Evolutionary conservation across 2,329 filamentous ascomycete species (phyloP), one percentile per base, ranked within the genome.

Genomic region (Phaeosphaeriaceae sp.): DNA sequence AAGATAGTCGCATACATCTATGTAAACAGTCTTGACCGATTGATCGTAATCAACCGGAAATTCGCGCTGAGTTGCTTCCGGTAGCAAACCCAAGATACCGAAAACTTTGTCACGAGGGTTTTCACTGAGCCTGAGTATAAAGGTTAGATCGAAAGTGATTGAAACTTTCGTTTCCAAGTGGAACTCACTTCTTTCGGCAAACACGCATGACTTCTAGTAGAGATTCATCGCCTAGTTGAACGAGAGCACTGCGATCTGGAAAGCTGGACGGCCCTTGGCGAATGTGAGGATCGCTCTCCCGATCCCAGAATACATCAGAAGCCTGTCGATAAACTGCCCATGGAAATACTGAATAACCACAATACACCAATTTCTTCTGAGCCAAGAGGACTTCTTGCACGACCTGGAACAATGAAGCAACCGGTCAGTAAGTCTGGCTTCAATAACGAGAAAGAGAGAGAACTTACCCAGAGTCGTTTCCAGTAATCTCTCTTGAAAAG

Each of bases 311-410:
- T 0, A 41, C 42, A 42, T 60, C 61, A 1, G 62, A 53, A 7
- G 70, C 51, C 1, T 32, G 18, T 18, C 30, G 54, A 28, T 50
- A 71, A 1, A 71, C 60, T 4, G 54, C 47, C 75, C 75, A 78
- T 3, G 59, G 44, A 12, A 77, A 67, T 1, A 41, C 48, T 4
- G 71, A 61, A 0, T 49, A 28, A 1, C 76, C 76, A 51, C 76
- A 77, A 44, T 72, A 72, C 0, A 80, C 63, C 11, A 50, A 63
- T 3, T 71, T 72, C 1, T 60, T 46, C 28, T 53, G 56, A 0
- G 75, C 74, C 32, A 74, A 64, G 2, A 70, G 67, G 4, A 79
- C 70, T 54, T 78, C 77, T 54, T 79, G 77, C 0, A 79, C 68
- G 8, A 78, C 71, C 76, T 43, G 17, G 2, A 26, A 4, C 9